A percentile compares a stretch with the other conserved stretches of the same genome.
phyloP scores from a whole-genome alignment of 805 yeast species.

The Teunomyces tritomae region DNA sequence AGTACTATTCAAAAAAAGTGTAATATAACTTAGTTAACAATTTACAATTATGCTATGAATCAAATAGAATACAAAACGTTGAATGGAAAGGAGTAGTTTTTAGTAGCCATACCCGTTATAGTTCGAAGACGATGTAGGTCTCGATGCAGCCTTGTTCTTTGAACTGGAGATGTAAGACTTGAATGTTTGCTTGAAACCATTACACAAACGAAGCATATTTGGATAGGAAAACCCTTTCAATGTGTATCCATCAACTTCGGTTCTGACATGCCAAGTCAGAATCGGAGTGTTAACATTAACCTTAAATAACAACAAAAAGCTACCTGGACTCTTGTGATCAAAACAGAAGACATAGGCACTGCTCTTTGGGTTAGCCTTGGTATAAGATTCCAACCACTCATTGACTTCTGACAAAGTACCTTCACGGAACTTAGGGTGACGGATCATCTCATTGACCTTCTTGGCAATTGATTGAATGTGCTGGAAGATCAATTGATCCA shows the following conservation, averaged over 20 bases:
- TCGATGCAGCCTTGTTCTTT: conserved; percentile 7
- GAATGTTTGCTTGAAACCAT: conserved; percentile 82
- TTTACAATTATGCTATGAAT: conserved; percentile 1
- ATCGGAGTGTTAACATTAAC: conserved; percentile 66
- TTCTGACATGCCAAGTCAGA: conserved; percentile 85
- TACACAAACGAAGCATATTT: conserved; percentile 83
- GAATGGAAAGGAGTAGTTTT: neutral
- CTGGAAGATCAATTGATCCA: conserved; percentile 88
- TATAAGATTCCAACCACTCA: conserved; percentile 83
- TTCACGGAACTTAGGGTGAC: conserved; percentile 82
- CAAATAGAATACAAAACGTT: conserved; percentile 5
- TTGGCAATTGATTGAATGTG: conserved; percentile 82
- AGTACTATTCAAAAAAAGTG: conserved; percentile 2
- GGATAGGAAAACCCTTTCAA: conserved; percentile 80
- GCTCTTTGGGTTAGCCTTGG: conserved; percentile 86
- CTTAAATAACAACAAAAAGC: conserved; percentile 84
- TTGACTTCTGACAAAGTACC: conserved; percentile 79
- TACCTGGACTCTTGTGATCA: conserved; percentile 92
- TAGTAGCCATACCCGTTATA: conserved; percentile 26
- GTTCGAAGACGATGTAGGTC: conserved; percentile 14
- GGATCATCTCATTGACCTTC: conserved; percentile 78
- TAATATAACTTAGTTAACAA: neutral
- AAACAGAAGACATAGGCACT: conserved; percentile 88
- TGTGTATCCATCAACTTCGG: conserved; percentile 83
- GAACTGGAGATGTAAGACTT: conserved; percentile 30